Conservation (phyloP, 2,329 filamentous ascomycete genomes). For the Sclerotinia trifoliorum region DNA sequence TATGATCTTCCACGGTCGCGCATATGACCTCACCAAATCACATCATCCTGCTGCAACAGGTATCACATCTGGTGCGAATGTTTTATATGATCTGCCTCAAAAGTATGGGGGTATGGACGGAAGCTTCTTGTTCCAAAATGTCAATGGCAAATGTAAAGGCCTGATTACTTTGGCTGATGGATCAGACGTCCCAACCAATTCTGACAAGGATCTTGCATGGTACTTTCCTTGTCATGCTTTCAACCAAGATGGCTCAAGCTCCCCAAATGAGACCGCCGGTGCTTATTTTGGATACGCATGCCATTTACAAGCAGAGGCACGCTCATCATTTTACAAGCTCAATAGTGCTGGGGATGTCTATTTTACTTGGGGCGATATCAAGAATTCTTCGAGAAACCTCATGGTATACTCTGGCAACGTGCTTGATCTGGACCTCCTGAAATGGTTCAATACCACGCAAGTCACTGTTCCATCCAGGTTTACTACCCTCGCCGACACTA, state of each 20-base stretch:
- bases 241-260: constrained; percentile 86
- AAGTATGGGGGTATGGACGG: constrained; percentile 87
- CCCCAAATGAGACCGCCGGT: constrained; percentile 69
- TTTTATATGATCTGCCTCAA: constrained; percentile 80
- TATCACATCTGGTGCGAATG: constrained; percentile 70
- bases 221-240: constrained; percentile 93
- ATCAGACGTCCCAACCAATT: constrained; percentile 79
- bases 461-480: constrained; percentile 76
- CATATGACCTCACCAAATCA: constrained; percentile 78
- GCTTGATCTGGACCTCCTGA: constrained; percentile 80
- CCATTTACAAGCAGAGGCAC: constrained; percentile 70
- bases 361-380: constrained; percentile 93
- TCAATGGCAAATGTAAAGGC: constrained; percentile 94
- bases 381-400: constrained; percentile 83
- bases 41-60: constrained; percentile 77
- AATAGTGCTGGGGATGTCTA: constrained; percentile 79
- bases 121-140: constrained; percentile 97
- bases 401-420: constrained; percentile 94
- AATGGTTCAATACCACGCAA: constrained; percentile 84
- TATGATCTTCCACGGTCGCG: constrained; percentile 94
- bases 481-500: constrained; percentile 71
- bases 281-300: constrained; percentile 86
- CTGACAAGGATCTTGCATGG: constrained; percentile 77
- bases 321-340: constrained; percentile 75
- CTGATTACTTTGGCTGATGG: constrained; percentile 70